Evolutionary conservation across 2,329 filamentous ascomycete species (phyloP), one percentile per base, ranked within the genome.

Genomic region (Exophiala alcalophila): DNA sequence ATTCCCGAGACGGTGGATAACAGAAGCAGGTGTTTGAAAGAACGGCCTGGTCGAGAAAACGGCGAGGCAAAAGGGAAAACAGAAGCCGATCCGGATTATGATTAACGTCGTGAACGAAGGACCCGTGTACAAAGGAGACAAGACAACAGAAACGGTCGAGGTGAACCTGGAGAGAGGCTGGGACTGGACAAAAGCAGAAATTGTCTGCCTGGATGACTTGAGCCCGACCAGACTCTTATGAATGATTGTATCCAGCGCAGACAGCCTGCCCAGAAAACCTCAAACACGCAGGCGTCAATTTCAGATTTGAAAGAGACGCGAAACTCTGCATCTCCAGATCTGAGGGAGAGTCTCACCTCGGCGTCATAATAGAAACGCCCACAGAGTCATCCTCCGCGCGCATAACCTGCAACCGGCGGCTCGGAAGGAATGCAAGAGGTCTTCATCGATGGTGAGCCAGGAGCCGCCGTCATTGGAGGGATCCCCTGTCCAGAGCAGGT

Each of bases 241-340:
- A 50, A 50, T 19, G 32, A 39, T 43, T 33, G 40, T 40, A 44
- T 48, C 50, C 47, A 48, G 44, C 47, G 15, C 44, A 40, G 28
- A 29, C 35, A 38, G 19, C 14, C 40, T 28, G 16, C 18, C 31
- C 21, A 44, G 18, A 31, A 23, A 44, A 43, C 35, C 24, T 44
- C 43, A 54, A 51, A 49, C 51, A 46, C 23, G 33, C 46, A 36
- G 51, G 51, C 51, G 51, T 54, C 51, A 54, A 54, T 54, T 47
- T 52, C 49, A 52, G 39, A 53, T 46, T 39, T 44, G 29, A 33
- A 41, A 49, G 44, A 47, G 40, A 26, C 34, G 36, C 47, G 42
- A 42, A 33, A 42, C 31, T 20, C 14, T 25, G 18, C 32, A 40
- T 20, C 28, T 33, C 38, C 26, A 32, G 49, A 11, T 23, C n/a